Base-by-base conservation (phyloP, 345 rosid species). In the Corchorus capsularis region DNA sequence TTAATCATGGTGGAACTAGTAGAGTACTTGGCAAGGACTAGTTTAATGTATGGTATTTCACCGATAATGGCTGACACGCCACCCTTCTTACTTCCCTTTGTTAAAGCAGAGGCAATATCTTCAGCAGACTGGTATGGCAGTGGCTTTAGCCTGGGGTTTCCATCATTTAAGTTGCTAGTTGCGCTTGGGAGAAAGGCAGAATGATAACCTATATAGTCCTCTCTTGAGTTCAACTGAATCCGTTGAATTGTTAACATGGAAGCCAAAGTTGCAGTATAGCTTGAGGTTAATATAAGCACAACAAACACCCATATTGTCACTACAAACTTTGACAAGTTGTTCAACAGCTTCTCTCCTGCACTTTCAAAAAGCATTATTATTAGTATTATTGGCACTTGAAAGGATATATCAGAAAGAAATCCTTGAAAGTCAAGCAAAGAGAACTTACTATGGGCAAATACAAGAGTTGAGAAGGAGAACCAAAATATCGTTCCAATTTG, bases 301-400 rank as follows among this genome's bases (percentile, higher is more conserved):
- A 76, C 71, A 4, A 83, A 69, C 20, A 71, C 11, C 83, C 86
- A 77, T 60, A 80, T 76, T 7, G 72, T 73, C 5, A 82, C 68
- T 49, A 82, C 78, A 14, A 76, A 56, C 10, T 52, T 70, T 46
- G 80, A 52, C 54, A 47, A 74, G 43, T 52, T 73, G 22, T 32
- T 56, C 14, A 37, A 20, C 2, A 64, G 73, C 32, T 54, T 61
- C 71, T 78, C 77, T 43, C 79, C 82, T 78, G 67, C 34, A 74
- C 5, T 4, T 4, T 22, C 35, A 61, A 22, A 39, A 60, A 19
- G 1, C 22, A 19, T 13, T 13, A 6, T 55, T 12, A 55, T n/a
- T n/a, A n/a, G n/a, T n/a, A n/a, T n/a, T n/a, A n/a, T n/a, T n/a
- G n/a, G n/a, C n/a, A n/a, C n/a, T n/a, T n/a, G n/a, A n/a, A n/a